Evolutionary conservation across 768 basidiomycete genomes (phyloP).

Genomic region (Arthromyces matolae): DNA sequence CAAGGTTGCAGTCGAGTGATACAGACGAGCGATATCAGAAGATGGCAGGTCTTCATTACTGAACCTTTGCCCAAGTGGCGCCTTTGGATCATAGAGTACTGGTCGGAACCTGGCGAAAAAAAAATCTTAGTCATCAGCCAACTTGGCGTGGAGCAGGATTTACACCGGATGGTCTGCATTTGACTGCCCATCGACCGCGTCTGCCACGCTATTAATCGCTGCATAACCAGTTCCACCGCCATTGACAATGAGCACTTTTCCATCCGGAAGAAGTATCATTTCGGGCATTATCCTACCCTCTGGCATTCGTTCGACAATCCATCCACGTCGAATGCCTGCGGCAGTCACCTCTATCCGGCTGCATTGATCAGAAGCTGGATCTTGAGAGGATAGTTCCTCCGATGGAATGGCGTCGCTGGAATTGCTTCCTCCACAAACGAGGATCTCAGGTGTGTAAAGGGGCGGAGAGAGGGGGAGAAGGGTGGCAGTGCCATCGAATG

Average conservation of each 20-base stretch:
- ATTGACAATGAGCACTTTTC: slow-evolving; percentile 38
- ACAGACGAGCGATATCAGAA: slow-evolving; percentile 48
- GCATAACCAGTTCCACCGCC: slow-evolving; percentile 42
- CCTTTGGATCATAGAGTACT: slow-evolving; percentile 45
- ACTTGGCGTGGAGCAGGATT: background rate
- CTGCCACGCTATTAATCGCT: slow-evolving; percentile 30
- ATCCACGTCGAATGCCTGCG: slow-evolving; percentile 39
- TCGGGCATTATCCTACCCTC: slow-evolving; percentile 36
- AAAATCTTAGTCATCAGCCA: slow-evolving; percentile 3
- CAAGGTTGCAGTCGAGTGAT: slow-evolving; percentile 58
- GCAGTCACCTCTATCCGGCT: slow-evolving; percentile 37
- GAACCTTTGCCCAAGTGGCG: slow-evolving; percentile 40
- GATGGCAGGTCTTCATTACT: slow-evolving; percentile 43
- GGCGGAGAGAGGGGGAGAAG: slow-evolving; percentile 35
- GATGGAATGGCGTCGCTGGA: slow-evolving; percentile 27
- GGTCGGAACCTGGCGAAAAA: slow-evolving; percentile 36
- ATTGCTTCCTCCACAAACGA: slow-evolving; percentile 44
- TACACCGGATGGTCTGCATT: slow-evolving; percentile 28
- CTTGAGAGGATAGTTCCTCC: slow-evolving; percentile 31
- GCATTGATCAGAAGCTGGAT: slow-evolving; percentile 40
- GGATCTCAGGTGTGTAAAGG: slow-evolving; percentile 41
- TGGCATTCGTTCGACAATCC: slow-evolving; percentile 44
- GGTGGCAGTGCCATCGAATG: slow-evolving; percentile 34
- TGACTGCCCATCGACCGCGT: slow-evolving; percentile 19
- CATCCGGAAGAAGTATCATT: slow-evolving; percentile 36